Conservation (phyloP, 2,329 filamentous ascomycete species). For the Didymella sp. region DNA sequence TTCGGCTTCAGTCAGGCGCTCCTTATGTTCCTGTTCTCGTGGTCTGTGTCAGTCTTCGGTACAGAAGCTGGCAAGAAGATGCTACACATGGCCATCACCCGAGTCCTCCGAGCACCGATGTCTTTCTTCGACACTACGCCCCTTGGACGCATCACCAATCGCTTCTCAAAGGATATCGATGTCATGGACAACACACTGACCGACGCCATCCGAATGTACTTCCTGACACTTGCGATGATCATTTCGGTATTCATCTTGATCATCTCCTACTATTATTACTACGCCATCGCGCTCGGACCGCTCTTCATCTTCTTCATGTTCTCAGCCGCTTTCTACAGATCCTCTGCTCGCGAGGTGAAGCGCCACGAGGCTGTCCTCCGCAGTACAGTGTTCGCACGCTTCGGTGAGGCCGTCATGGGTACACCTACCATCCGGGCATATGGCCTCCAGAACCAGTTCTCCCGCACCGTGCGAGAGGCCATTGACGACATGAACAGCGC, state of each 20-base stretch:
- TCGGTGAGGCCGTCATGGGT: constrained; percentile 85
- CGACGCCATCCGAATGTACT: constrained; percentile 91
- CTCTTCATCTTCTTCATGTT: constrained; percentile 80
- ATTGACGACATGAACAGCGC: constrained; percentile 94
- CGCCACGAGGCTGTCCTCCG: constrained; percentile 89
- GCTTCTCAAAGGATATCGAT: constrained; percentile 93
- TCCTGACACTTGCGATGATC: constrained; percentile 72
- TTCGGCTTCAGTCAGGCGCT: constrained; percentile 36
- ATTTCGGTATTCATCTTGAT: constrained; percentile 80
- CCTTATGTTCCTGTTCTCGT: constrained; percentile 76
- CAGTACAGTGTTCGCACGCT: constrained; percentile 87
- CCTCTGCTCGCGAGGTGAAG: constrained; percentile 93
- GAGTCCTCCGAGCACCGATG: constrained; percentile 75
- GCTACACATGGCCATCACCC: constrained; percentile 78
- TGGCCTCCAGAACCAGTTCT: constrained; percentile 78
- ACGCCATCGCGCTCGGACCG: constrained; percentile 71
- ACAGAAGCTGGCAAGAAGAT: constrained; percentile 83
- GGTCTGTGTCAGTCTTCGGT: constrained; percentile 77
- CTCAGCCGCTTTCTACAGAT: constrained; percentile 84
- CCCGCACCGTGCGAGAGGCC: constrained; percentile 69
- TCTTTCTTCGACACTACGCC: constrained; percentile 98
- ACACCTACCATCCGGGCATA: constrained; percentile 89
- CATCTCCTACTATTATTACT: constrained; percentile 95
- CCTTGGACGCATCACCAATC: constrained; percentile 91
- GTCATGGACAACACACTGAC: constrained; percentile 94